Evolutionary conservation across 495 filamentous ascomycete genomes (phyloP), one percentile per base, ranked within the genome.

Genomic region (Neurospora terricola): DNA sequence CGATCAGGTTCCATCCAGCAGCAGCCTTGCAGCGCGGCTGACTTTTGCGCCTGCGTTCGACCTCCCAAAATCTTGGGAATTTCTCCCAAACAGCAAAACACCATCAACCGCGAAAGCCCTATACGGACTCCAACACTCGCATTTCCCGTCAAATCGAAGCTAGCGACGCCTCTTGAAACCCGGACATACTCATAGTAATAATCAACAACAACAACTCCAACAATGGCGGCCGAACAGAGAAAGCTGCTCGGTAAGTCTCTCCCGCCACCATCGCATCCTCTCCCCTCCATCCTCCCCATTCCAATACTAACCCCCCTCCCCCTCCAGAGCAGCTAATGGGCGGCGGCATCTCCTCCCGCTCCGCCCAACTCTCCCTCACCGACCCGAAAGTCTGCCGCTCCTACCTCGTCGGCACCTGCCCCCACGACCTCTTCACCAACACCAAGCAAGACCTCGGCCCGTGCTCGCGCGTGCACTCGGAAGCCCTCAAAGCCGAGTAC

Each of bases 391-490:
- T 97, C 75, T 99, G 96, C 85, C 93, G 94, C 71, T 97, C 94
- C 72, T 98, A 94, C 83, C 88, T 99, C 70, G 93, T 89, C 74
- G 96, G 96, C 76, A 97, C 92, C 48, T 99, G 96, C 81, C 96
- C 96, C 6, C 95, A 98, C 85, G 96, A 99, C 84, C 94, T 98
- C 79, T 99, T 99, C 88, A 98, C 94, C 74, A 99, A 99, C 84
- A 99, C 96, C 48, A 98, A 97, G 83, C 93, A 97, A 88, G 96
- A 99, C 81, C 88, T 98, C 38, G 96, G 96, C 23, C 90, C 90
- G 0, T 99, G 96, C 78, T 89, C 93, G 40, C 96, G 96, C 82
- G 89, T 95, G 54, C 96, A 99, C 82, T 92, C 89, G 72, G 94
- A 97, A 80, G 88, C 90, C 36, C 87, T 97, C 71, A 97, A 97